Conservation (phyloP, 257 asterid genomes). For the Gynochthodes officinalis region DNA sequence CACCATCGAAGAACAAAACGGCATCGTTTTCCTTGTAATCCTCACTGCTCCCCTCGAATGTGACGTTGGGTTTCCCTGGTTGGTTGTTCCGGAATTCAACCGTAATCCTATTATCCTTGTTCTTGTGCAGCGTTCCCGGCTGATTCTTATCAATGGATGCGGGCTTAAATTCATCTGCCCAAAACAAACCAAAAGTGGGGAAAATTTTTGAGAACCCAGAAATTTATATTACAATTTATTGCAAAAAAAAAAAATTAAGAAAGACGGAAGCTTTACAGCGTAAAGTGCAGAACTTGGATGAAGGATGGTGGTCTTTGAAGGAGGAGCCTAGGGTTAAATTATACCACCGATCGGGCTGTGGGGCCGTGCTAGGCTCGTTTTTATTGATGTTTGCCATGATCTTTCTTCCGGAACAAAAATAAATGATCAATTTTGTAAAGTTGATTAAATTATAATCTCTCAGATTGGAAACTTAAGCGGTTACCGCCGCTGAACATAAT, state of each 20-base stretch:
- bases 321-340: conserved; percentile 84
- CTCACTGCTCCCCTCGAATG: conserved; percentile 87
- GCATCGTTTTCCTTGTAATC: conserved; percentile 96
- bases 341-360: conserved; percentile 89
- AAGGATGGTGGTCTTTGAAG: conserved; percentile 69
- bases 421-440: neutral
- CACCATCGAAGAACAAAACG: conserved; percentile 86
- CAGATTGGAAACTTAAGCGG: neutral
- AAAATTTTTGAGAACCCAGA: neutral
- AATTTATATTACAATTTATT: neutral
- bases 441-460: no score
- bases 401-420: neutral
- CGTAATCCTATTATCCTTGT: conserved; percentile 76
- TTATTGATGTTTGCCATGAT: conserved; percentile 61
- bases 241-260: conserved; percentile 4
- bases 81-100: conserved; percentile 87
- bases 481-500: neutral
- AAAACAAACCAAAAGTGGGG: neutral
- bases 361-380: conserved; percentile 76
- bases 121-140: conserved; percentile 81
- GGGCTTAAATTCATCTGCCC: conserved; percentile 91
- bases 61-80: conserved; percentile 83
- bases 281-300: conserved; percentile 95
- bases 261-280: conserved; percentile 52
- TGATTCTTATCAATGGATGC: conserved; percentile 93